phyloP scores from a whole-genome alignment of 495 filamentous ascomycete species.

The Aeminium ludgeri region DNA sequence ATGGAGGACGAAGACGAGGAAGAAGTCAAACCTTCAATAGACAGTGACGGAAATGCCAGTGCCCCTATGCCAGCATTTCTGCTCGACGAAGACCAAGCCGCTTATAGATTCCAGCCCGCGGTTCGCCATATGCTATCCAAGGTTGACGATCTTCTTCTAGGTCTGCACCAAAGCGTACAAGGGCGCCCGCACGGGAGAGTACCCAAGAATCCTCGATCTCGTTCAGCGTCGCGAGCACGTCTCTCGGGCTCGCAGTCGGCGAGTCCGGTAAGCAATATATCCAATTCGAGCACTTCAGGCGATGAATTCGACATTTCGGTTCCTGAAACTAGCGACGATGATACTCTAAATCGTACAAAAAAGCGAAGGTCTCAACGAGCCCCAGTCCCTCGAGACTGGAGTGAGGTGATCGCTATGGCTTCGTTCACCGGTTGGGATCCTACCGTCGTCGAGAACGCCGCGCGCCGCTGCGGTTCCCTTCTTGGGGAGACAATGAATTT shows the following conservation, averaged over 20 bases:
- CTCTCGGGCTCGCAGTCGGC: too few relatives aligned
- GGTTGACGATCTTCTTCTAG: constrained; percentile 47
- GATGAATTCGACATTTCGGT: too few relatives aligned
- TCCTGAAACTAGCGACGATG: too few relatives aligned
- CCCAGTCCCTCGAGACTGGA: constrained; percentile 53
- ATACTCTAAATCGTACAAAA: neutral
- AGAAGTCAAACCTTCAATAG: too few relatives aligned
- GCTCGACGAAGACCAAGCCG: constrained; percentile 9
- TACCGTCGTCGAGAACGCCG: constrained; percentile 43
- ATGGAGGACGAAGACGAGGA: too few relatives aligned
- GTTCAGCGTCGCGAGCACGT: neutral
- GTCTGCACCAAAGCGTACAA: constrained; percentile 35
- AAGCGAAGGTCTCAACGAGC: constrained; percentile 6
- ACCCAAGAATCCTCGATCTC: constrained; percentile 1
- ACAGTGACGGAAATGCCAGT: too few relatives aligned
- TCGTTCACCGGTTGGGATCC: constrained; percentile 48
- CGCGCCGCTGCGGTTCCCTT: constrained; percentile 50
- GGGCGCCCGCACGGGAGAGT: constrained; percentile 1
- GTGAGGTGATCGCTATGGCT: constrained; percentile 59
- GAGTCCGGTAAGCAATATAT: too few relatives aligned
- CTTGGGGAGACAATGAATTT: constrained; percentile 10
- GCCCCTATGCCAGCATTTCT: constrained; percentile 4
- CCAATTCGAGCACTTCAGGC: too few relatives aligned
- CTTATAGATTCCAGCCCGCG: constrained; percentile 30
- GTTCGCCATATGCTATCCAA: constrained; percentile 45